Evolutionary conservation across 495 filamentous ascomycete species (phyloP), one percentile per base, ranked within the genome.

Genomic region (Trichoderma orchidacearum): DNA sequence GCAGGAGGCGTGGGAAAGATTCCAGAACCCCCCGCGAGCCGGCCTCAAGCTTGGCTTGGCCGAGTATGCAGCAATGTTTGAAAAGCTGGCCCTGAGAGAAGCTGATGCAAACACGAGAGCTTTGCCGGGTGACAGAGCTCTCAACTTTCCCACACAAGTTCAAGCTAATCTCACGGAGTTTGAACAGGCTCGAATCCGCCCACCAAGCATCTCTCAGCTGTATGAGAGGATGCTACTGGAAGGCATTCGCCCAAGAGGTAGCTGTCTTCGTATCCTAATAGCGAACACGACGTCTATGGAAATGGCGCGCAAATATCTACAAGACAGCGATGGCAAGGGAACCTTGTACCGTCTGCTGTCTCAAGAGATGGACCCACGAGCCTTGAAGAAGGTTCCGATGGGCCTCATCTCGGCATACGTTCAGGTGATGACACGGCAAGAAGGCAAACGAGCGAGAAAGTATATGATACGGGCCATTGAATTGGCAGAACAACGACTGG

Each of bases 1-100:
- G 27, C 63, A 66, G 51, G 75, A 77, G 55, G 72, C 75, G 7
- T 77, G 75, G 75, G 61, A 53, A 18, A 60, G 63, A 15, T 77
- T 77, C 53, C 57, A 61, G n/a, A 53, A 59, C 9, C 63, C 73
- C 23, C 66, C 64, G 6, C 18, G 55, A 18, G 58, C 64, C 15
- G 56, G 55, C 0, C 41, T 69, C 17, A 45, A 55, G 18, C 72
- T 72, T 0, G 63, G 62, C 31, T 17, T 56, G n/a, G 58, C 62
- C 21, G 66, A 72, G 12, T 76, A 76, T 52, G 66, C 61, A 5
- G 69, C 70, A 38, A 75, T 77, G 72, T 75, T 77, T 28, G 55
- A 64, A 28, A 77, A 76, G 58, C 59, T 76, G 13, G 65, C 61
- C 45, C 66, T 69, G 8, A 55, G 23, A 1, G 56, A 58, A 1